Evolutionary conservation across 1,284 basidiomycete genomes (phyloP).

Genomic region (Hemileia vastatrix): DNA sequence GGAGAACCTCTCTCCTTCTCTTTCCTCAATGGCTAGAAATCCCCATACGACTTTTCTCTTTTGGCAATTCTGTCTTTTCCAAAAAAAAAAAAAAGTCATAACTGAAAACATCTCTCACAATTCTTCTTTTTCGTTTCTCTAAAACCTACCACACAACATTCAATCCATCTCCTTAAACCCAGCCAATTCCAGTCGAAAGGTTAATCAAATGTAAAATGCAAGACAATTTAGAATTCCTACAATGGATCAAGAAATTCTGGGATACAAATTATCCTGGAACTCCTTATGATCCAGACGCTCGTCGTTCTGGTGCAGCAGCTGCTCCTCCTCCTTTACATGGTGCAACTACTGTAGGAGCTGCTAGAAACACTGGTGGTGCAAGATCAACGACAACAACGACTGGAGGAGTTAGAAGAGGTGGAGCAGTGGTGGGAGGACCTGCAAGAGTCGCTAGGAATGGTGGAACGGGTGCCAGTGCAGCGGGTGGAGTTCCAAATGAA

Average conservation of each 20-base stretch:
- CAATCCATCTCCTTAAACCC: too few species aligned
- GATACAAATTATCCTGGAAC: slow-evolving; percentile 81
- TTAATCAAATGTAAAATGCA: slow-evolving; percentile 99
- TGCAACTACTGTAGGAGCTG: slow-evolving; percentile 20
- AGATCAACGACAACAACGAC: slow-evolving; percentile 49
- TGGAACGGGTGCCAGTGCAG: slow-evolving; percentile 12
- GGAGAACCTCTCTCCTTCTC: neutral
- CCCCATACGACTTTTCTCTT: too few species aligned
- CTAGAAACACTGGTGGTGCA: slow-evolving; percentile 27
- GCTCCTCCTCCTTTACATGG: too few species aligned
- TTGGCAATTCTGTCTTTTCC: too few species aligned
- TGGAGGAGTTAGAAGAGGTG: neutral
- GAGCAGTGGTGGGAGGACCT: slow-evolving; percentile 8
- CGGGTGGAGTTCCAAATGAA: slow-evolving; percentile 37
- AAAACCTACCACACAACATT: too few species aligned
- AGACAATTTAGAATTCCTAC: slow-evolving; percentile 96
- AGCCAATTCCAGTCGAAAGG: slow-evolving; percentile 89
- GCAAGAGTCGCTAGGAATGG: slow-evolving; percentile 14
- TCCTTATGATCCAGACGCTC: slow-evolving; percentile 73
- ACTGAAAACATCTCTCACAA: too few species aligned
- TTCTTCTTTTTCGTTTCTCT: neutral
- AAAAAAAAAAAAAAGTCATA: too few species aligned
- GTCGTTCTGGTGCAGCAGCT: slow-evolving; percentile 61
- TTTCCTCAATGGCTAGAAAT: too few species aligned
- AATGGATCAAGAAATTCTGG: slow-evolving; percentile 97